Evolutionary conservation across 1,284 basidiomycete genomes (phyloP).

Genomic region (Trichosporon faecale): DNA sequence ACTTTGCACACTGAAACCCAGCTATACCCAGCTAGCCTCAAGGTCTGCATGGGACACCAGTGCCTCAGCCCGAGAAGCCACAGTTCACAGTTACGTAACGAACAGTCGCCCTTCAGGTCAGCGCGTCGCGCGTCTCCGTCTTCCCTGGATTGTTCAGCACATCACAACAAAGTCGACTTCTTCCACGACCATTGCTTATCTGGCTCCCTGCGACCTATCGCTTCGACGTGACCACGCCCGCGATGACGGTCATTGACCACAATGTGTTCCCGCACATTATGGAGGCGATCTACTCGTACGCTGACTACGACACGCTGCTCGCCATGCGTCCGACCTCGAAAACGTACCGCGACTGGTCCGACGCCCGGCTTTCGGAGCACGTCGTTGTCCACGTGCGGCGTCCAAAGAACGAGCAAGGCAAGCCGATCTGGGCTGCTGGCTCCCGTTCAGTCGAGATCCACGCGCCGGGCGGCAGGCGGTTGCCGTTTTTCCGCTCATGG

Average conservation of each 20-base stretch:
- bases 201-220: no score
- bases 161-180: no score
- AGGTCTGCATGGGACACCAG: no score
- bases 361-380: conserved; percentile 7
- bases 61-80: no score
- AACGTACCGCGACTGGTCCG: background rate
- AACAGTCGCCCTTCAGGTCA: no score
- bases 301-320: background rate
- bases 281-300: conserved; percentile 9
- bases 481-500: background rate
- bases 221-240: background rate
- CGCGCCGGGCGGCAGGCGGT: background rate
- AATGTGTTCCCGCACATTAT: conserved; percentile 17
- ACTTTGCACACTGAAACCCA: no score
- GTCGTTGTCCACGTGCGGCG: background rate
- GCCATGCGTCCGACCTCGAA: conserved; percentile 12
- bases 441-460: background rate
- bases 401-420: background rate
- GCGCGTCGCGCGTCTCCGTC: no score
- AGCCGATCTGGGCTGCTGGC: background rate
- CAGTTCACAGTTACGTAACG: no score
- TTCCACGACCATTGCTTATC: no score
- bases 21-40: no score
- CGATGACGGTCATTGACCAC: conserved; percentile 15
- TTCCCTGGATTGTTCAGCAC: no score